Evolutionary conservation across 345 rosid genomes (phyloP), one percentile per base, ranked within the genome.

Genomic region (Gossypium rotundifolium): DNA sequence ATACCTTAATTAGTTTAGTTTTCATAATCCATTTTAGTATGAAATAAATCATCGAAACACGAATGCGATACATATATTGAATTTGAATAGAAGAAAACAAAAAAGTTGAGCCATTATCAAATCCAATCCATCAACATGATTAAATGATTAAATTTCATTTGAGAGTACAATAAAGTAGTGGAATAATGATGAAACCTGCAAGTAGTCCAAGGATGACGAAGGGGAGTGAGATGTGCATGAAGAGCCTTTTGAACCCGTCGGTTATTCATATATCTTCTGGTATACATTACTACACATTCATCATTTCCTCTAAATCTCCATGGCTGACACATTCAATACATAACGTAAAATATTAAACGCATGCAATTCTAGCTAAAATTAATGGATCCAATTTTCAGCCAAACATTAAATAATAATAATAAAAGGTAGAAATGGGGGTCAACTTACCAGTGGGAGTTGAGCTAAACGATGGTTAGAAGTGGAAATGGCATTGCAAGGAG

Each of bases 281-380:
- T 87, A 84, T 85, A 77, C 75, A 1, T 38, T 25, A 83, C 78
- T 11, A 89, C 81, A 75, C 97, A 94, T 69, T 90, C 87, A 27
- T 94, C 96, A 45, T 81, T 83, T 59, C 98, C 98, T 84, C 94
- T 76, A 83, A 64, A 90, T 75, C 63, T 84, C 94, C 91, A 87
- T 60, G 91, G 89, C 89, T 91, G 64, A 59, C 33, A 11, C 62
- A 58, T 23, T 58, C 16, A 58, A 59, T 2, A 20, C 27, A 9
- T 8, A 55, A 20, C 27, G 10, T 20, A 53, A 13, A 52, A 53
- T n/a, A 6, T 1, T 53, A 52, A 17, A 33, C 40, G 40, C 40
- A 33, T 33, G 40, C 40, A 33, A 33, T 33, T 33, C 40, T 33
- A 33, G 40, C 40, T 33, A 33, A 33, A 33, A 33, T 33, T 17